phyloP scores from a whole-genome alignment of 2,329 filamentous ascomycete species.

The Xylariaceae sp. region DNA sequence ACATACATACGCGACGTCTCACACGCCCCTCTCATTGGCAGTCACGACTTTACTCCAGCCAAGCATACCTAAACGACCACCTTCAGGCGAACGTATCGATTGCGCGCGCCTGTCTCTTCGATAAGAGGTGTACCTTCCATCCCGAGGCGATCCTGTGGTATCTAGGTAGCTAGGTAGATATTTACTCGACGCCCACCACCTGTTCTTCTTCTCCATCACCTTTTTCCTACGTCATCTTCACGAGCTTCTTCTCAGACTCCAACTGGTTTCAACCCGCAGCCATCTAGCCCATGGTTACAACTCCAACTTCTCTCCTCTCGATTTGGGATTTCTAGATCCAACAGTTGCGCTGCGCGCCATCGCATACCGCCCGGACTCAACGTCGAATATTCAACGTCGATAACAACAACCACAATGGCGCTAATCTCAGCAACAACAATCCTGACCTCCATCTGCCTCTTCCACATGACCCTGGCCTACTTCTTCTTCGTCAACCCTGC shows the following conservation, averaged over 20 bases:
- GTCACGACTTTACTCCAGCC: no score
- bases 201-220: no score
- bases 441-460: slow-evolving; percentile 74
- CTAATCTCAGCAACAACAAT: slow-evolving; percentile 75
- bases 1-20: not conserved
- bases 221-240: not conserved
- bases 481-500: slow-evolving; percentile 74
- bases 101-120: no score
- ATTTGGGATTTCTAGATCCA: not conserved
- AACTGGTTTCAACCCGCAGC: not conserved
- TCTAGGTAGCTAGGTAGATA: no score
- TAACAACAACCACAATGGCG: slow-evolving; percentile 54
- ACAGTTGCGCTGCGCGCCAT: not conserved
- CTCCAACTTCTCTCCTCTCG: not conserved
- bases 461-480: slow-evolving; percentile 77
- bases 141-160: no score
- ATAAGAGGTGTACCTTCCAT: no score
- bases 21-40: not conserved
- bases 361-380: not conserved
- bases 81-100: no score
- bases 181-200: no score
- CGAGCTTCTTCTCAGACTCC: not conserved
- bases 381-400: not conserved
- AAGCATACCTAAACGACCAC: no score
- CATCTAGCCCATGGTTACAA: not conserved